A percentile compares a stretch with the other conserved stretches of the same genome.
These are phyloP conservation scores for Globisporangium megalacanthum DNA, from an alignment of 352 stramenopile species.

Conservation along the genomic window DNA sequence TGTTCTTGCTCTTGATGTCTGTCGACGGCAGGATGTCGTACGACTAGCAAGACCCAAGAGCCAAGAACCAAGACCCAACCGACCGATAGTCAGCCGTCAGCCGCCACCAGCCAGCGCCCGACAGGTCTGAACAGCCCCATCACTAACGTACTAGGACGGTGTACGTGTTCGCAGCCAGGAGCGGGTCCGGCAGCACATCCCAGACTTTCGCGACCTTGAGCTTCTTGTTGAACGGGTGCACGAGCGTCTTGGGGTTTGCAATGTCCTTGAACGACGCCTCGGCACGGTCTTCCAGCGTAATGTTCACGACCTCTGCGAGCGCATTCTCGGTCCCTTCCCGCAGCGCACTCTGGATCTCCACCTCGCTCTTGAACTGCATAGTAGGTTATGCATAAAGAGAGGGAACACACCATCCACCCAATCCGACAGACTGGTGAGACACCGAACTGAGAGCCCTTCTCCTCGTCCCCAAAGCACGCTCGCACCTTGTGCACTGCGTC, in stretches of 20 bases:
- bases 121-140: too few relatives aligned
- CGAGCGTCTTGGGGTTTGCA: conserved; percentile 51
- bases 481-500: conserved; percentile 74
- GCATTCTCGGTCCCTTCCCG: conserved; percentile 79
- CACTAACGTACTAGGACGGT: conserved; percentile 59
- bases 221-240: conserved; percentile 80
- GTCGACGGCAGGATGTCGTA: conserved; percentile 83
- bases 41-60: too few relatives aligned
- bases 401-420: not conserved
- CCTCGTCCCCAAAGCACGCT: not conserved
- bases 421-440: not conserved
- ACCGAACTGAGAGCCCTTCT: too few relatives aligned
- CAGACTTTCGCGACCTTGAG: conserved; percentile 78
- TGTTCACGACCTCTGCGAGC: conserved; percentile 62
- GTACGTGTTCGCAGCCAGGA: conserved; percentile 80
- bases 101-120: too few relatives aligned
- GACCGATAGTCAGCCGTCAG: conserved; percentile 2
- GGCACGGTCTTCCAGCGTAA: conserved; percentile 70
- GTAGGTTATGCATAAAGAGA: not conserved
- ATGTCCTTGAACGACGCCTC: conserved; percentile 77
- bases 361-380: conserved; percentile 72
- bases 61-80: not conserved
- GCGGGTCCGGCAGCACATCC: conserved; percentile 77
- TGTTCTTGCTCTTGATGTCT: conserved; percentile 71
- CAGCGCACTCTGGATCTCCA: conserved; percentile 77